phyloP scores from a whole-genome alignment of 2,329 filamentous ascomycete species.

The Penicillium sp. region DNA sequence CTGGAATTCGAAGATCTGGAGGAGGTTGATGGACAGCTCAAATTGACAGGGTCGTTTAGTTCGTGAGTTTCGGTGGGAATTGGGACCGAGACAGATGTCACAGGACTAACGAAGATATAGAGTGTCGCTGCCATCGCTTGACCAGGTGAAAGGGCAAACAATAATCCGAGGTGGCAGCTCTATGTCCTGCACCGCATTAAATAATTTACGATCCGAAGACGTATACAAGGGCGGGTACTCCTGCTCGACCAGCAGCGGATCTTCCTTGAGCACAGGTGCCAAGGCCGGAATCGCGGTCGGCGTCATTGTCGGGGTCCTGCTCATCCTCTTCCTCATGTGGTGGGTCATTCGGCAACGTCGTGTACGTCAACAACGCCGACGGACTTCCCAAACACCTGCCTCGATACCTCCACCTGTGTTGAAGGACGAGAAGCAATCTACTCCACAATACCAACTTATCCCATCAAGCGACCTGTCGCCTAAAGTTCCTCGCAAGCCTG shows the following conservation, averaged over 20 bases:
- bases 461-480: neutral
- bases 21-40: constrained; percentile 22
- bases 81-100: neutral
- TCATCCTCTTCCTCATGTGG: constrained; percentile 21
- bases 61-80: constrained; percentile 13
- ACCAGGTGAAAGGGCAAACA: constrained; percentile 23
- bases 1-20: constrained; percentile 23
- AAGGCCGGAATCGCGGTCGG: constrained; percentile 36
- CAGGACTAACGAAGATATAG: constrained; percentile 6
- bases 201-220: constrained; percentile 11
- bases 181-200: constrained; percentile 24
- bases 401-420: neutral
- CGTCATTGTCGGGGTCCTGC: constrained; percentile 40
- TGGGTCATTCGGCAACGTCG: constrained; percentile 16
- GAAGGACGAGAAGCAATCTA: constrained; percentile 6
- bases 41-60: constrained; percentile 24
- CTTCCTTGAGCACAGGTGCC: constrained; percentile 22
- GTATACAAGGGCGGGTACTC: constrained; percentile 20
- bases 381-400: neutral
- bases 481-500: constrained; percentile 14
- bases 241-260: constrained; percentile 13
- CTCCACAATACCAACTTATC: neutral
- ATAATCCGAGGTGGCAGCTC: constrained; percentile 20
- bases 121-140: constrained; percentile 24
- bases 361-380: neutral